These are phyloP conservation scores for Phytophthora palmivora DNA, from an alignment of 352 stramenopile species.

Conservation along the genomic window DNA sequence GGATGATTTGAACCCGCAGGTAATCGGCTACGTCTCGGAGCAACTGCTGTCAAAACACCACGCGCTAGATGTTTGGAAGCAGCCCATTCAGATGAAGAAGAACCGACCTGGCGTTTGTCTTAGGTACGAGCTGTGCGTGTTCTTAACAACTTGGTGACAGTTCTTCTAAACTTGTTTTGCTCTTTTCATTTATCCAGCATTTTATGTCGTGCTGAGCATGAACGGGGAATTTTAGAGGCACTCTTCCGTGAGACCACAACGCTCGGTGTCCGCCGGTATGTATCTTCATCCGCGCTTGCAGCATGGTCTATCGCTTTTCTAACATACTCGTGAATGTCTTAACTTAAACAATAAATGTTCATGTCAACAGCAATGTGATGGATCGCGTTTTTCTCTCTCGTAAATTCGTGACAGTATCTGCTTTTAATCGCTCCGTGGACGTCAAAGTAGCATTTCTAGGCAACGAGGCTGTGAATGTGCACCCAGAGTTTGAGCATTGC, in stretches of 20 bases:
- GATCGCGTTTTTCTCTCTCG: conserved; percentile 63
- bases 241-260: conserved; percentile 91
- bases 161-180: conserved; percentile 2
- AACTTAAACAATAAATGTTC: conserved; percentile 30
- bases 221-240: conserved; percentile 56
- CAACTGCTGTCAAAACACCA: conserved; percentile 58
- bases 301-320: conserved; percentile 11
- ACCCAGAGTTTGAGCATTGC: conserved; percentile 89
- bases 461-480: conserved; percentile 64
- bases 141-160: not conserved
- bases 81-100: conserved; percentile 94
- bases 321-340: conserved; percentile 11
- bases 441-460: conserved; percentile 70
- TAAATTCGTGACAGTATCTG: conserved; percentile 54
- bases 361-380: conserved; percentile 55
- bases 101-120: conserved; percentile 79
- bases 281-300: conserved; percentile 1
- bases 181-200: conserved; percentile 49
- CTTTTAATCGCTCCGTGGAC: conserved; percentile 53
- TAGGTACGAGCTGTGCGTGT: conserved; percentile 39
- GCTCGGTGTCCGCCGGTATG: conserved; percentile 86
- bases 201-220: conserved; percentile 69
- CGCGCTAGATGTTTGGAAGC: conserved; percentile 91
- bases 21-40: conserved; percentile 82
- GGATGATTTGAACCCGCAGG: conserved; percentile 91